These are phyloP conservation scores for Apocynum venetum DNA, from an alignment of 257 asterid genomes.

Conservation along the genomic window DNA sequence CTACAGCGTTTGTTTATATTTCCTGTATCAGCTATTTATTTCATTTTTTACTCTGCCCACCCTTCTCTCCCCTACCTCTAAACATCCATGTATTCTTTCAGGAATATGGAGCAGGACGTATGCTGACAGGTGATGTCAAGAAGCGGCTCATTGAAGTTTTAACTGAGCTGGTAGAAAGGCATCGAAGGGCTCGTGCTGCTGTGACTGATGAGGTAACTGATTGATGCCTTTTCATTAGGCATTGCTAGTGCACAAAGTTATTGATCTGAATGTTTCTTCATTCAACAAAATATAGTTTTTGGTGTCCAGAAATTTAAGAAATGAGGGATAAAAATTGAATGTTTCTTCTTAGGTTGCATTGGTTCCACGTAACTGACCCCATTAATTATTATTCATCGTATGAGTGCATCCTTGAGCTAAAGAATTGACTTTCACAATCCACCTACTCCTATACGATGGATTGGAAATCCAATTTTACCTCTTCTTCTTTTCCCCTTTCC, in stretches of 20 bases:
- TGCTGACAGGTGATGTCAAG: constrained; percentile 95
- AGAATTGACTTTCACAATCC: background rate
- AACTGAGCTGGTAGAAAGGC: constrained; percentile 78
- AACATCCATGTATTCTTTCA: constrained; percentile 20
- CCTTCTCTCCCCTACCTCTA: no score
- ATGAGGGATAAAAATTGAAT: background rate
- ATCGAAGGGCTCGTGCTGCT: constrained; percentile 70
- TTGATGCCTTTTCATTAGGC: background rate
- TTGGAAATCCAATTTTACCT: background rate
- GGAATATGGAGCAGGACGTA: constrained; percentile 89
- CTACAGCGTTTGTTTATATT: background rate
- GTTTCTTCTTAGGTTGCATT: background rate
- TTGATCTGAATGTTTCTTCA: background rate
- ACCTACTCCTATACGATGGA: background rate
- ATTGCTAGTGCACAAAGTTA: background rate
- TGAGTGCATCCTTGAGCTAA: background rate
- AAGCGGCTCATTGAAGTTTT: constrained; percentile 64
- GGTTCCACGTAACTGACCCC: no score
- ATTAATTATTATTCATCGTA: background rate
- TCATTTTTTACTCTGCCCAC: no score
- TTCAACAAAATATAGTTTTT: background rate
- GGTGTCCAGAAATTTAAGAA: background rate
- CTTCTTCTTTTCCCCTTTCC: background rate
- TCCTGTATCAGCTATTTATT: background rate
- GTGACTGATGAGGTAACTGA: constrained; percentile 84